phyloP scores from a whole-genome alignment of 495 filamentous ascomycete genomes.

The Aspergillus avenaceus region DNA sequence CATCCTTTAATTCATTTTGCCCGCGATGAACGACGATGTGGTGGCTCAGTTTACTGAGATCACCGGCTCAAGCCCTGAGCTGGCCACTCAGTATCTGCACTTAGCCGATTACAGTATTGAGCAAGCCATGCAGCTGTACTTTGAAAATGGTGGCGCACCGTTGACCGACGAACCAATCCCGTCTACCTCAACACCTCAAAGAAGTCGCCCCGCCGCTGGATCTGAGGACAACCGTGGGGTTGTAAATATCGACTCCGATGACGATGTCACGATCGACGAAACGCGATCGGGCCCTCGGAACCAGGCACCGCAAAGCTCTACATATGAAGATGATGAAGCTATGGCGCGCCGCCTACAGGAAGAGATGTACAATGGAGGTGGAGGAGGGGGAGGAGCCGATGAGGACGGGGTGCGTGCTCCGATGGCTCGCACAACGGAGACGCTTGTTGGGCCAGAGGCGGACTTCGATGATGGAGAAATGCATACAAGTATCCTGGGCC shows the following conservation, averaged over 20 bases:
- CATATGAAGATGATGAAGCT: slow-evolving; percentile 83
- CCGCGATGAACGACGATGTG: slow-evolving; percentile 62
- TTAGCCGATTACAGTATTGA: slow-evolving; percentile 76
- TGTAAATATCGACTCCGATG: slow-evolving; percentile 69
- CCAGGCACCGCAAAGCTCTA: slow-evolving; percentile 11
- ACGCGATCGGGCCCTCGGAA: slow-evolving; percentile 17
- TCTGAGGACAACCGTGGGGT: slow-evolving; percentile 55
- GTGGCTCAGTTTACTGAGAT: slow-evolving; percentile 54
- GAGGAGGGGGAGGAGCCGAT: slow-evolving; percentile 33
- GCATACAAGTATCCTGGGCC: slow-evolving; percentile 60
- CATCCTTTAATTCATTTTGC: slow-evolving; percentile 1
- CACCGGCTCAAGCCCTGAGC: slow-evolving; percentile 58
- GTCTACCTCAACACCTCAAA: slow-evolving; percentile 26
- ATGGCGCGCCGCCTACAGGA: slow-evolving; percentile 89
- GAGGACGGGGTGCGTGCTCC: slow-evolving; percentile 78
- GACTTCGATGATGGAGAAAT: slow-evolving; percentile 58
- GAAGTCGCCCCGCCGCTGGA: slow-evolving; percentile 16
- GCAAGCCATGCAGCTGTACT: slow-evolving; percentile 87
- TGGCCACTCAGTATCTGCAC: slow-evolving; percentile 74
- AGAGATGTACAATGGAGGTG: slow-evolving; percentile 69
- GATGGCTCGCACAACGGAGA: slow-evolving; percentile 87
- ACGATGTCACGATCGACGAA: slow-evolving; percentile 36
- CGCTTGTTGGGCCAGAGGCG: slow-evolving; percentile 69
- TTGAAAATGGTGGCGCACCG: slow-evolving; percentile 66
- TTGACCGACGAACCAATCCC: slow-evolving; percentile 36